Conservation (phyloP, 140 eudicot genomes). For the Senecio squalidus region DNA sequence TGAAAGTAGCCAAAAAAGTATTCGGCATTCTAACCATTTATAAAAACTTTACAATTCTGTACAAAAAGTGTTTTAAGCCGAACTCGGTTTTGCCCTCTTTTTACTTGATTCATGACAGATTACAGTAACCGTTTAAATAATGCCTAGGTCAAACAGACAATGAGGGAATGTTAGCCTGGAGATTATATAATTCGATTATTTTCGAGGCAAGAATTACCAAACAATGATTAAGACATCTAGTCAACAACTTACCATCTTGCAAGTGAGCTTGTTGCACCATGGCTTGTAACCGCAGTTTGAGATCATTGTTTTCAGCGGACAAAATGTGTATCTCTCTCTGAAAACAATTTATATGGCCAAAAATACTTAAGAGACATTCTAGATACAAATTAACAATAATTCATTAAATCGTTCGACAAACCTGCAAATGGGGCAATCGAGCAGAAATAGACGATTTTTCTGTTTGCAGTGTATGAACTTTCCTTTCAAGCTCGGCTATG, state of each 20-base stretch:
- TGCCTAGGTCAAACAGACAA: too few relatives aligned
- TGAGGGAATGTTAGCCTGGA: not conserved
- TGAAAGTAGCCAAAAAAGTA: not conserved
- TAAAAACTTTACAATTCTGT: too few relatives aligned
- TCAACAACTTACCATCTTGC: conserved; percentile 60
- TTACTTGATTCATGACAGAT: too few relatives aligned
- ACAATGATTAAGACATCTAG: not conserved
- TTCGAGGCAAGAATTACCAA: not conserved
- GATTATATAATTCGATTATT: not conserved
- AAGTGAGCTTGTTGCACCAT: conserved; percentile 72
- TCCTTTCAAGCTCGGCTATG: conserved; percentile 75
- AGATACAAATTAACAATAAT: not conserved
- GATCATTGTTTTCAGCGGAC: conserved; percentile 59
- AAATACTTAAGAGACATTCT: not conserved
- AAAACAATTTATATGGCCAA: conserved; percentile 4
- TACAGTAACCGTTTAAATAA: too few relatives aligned
- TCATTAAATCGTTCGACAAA: conserved; percentile 5
- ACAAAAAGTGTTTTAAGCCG: too few relatives aligned
- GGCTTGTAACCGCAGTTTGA: conserved; percentile 67
- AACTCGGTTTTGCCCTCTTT: too few relatives aligned
- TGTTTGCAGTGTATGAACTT: conserved; percentile 63
- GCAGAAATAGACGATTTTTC: conserved; percentile 64
- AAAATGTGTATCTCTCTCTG: conserved; percentile 72
- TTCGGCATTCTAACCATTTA: too few relatives aligned
- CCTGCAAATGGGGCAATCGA: conserved; percentile 69